Base-by-base conservation (phyloP, 2,329 filamentous ascomycete genomes). In the Xylariaceae sp. region DNA sequence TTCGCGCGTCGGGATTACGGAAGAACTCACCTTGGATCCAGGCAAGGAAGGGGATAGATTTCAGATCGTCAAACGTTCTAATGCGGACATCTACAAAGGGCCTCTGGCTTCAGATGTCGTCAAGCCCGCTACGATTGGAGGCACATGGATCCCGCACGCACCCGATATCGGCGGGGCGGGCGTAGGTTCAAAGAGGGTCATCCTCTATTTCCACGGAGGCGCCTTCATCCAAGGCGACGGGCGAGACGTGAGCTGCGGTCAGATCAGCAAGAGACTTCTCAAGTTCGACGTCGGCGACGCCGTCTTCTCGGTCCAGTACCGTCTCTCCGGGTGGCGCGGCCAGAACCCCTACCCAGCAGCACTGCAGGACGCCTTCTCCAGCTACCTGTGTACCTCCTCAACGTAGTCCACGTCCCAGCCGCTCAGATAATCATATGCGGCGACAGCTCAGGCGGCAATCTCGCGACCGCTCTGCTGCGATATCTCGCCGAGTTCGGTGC, bases 371-470 rank as follows among this genome's bases (percentile, higher is more conserved):
- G 61, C 58, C 1, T 43, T 75, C 15, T 64, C 69, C 0, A 47
- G 59, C 2, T 73, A 71, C 47, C 48, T n/a, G n/a, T 64, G 2
- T 68, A 69, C 50, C 62, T 73, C 0, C 38, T 70, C 9, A 51
- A 63, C n/a, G 54, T 56, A 3, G 51, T 68, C 11, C 43, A 54
- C 1, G 59, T 73, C 29, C 52, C 64, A 0, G 50, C 68, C 0
- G 26, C 38, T 2, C 56, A 64, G 16, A 67, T 74, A 35, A 54
- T 69, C 1, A 16, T 75, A 0, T 63, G 59, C 0, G 71, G 71
- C 3, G 71, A 74, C 51, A 68, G 64, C 15, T 68, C 71, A 0
- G 71, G 71, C 38, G 70, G 53, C 0, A 71, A 73, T 44, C 53
- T 69, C 9, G 56, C 54, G 0, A 55, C 69, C 4, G 58, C 61